These are phyloP conservation scores for Hyaloscypha hepaticicola DNA, from an alignment of 495 filamentous ascomycete species.

Conservation along the genomic window DNA sequence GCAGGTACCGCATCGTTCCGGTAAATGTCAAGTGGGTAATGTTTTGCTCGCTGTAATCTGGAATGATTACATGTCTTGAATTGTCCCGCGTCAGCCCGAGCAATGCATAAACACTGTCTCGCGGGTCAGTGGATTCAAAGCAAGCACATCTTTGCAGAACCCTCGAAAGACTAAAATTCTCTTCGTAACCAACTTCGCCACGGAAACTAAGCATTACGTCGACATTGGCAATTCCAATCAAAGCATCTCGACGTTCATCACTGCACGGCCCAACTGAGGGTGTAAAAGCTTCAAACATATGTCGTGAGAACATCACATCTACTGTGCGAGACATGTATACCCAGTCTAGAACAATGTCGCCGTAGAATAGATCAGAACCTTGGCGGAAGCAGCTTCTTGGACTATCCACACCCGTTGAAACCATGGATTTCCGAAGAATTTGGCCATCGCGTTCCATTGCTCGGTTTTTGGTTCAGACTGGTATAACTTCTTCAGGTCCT, in stretches of 20 bases:
- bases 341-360: conserved; percentile 21
- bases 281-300: conserved; percentile 15
- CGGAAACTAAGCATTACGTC: conserved; percentile 4
- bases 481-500: conserved; percentile 3
- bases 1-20: background rate
- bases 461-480: background rate
- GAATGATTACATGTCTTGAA: conserved; percentile 11
- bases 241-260: conserved; percentile 20
- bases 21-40: conserved; percentile 8
- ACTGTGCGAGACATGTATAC: conserved; percentile 2
- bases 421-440: conserved; percentile 15
- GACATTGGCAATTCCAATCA: conserved; percentile 30
- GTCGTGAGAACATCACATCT: conserved; percentile 27
- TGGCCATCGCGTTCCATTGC: conserved; percentile 10
- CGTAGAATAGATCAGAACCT: conserved; percentile 29
- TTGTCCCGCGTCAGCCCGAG: conserved; percentile 34
- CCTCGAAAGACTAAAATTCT: conserved; percentile 29
- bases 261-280: background rate
- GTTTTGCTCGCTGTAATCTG: no score
- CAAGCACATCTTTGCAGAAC: conserved; percentile 22
- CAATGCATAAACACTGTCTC: conserved; percentile 39
- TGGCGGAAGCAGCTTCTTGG: conserved; percentile 27
- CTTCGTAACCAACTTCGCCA: background rate
- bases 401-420: conserved; percentile 28
- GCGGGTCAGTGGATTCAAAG: conserved; percentile 30